Evolutionary conservation across 2,329 filamentous ascomycete genomes (phyloP), one percentile per base, ranked within the genome.

Genomic region (Penicillium sp.): DNA sequence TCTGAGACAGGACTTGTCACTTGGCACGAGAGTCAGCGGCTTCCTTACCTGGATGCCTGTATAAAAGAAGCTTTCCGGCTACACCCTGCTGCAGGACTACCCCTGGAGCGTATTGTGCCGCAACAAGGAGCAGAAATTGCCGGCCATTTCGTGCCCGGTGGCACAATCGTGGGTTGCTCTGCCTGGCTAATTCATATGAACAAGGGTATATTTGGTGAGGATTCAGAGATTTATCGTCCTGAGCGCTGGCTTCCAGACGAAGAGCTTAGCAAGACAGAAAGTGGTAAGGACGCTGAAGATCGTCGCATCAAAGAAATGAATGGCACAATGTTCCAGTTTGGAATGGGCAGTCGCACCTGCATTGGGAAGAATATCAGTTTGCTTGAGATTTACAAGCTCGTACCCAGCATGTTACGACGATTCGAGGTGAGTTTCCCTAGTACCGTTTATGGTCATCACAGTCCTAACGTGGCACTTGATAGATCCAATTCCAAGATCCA

Each of bases 151-250:
- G 42, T 70, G 4, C 63, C 56, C 2, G 67, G 57, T 6, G 68
- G 68, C 3, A 69, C 67, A 0, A 89, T 92, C 58, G 90, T 95
- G 0, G 91, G 91, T 5, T 90, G 87, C 70, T 91, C 87, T 54
- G 86, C 90, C 0, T 93, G 90, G 90, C 86, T 92, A 19, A 81
- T 93, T 35, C 90, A 93, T 69, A 84, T 89, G 2, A 83, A 87
- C 1, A 81, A 83, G 7, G 86, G 89, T 54, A 81, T 93, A 40
- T 94, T 91, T 70, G 91, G 91, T 1, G 72, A 81, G 0, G 88
- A 93, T 65, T 86, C 86, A 0, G 87, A 92, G 40, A 76, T 72
- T 0, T 94, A 60, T 42, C 61, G 60, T 6, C 68, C 68, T 6
- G 65, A 67, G 47, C 61, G 68, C 8, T 70, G 68, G 68, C 37